Conservation (phyloP, 352 stramenopile genomes). For the Pythium phragmiticola region DNA sequence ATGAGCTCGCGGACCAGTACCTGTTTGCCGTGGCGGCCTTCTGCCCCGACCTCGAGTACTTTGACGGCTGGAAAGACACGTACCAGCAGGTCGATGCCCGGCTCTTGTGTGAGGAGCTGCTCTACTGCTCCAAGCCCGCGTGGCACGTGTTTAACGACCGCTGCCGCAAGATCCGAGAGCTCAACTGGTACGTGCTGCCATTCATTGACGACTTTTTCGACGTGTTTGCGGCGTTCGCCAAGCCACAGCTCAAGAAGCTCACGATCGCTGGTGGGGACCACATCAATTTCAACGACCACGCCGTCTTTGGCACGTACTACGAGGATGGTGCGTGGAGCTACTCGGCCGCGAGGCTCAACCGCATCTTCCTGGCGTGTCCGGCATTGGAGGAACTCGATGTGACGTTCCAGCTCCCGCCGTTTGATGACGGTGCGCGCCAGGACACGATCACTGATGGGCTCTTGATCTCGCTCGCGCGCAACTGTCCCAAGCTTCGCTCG, state of each 20-base stretch:
- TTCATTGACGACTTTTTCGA: constrained; percentile 70
- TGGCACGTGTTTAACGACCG: constrained; percentile 47
- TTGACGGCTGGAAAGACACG: constrained; percentile 65
- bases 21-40: constrained; percentile 21
- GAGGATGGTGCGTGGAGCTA: constrained; percentile 22
- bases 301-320: constrained; percentile 26
- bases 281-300: constrained; percentile 25
- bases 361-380: constrained; percentile 21
- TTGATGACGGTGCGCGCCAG: constrained; percentile 19
- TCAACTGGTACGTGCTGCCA: constrained; percentile 68
- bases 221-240: constrained; percentile 34
- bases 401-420: constrained; percentile 20
- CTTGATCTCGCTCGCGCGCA: constrained; percentile 9
- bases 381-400: constrained; percentile 21
- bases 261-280: constrained; percentile 23
- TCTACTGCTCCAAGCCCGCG: constrained; percentile 27
- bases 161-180: constrained; percentile 45
- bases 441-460: constrained; percentile 18
- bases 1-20: constrained; percentile 23
- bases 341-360: constrained; percentile 5
- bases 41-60: constrained; percentile 56
- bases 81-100: constrained; percentile 42
- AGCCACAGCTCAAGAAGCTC: constrained; percentile 25
- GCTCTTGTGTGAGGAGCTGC: constrained; percentile 26
- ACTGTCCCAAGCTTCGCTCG: constrained; percentile 15